Evolutionary conservation across 352 stramenopile species (phyloP), one percentile per base, ranked within the genome.

Genomic region (Globisporangium takayamanum): DNA sequence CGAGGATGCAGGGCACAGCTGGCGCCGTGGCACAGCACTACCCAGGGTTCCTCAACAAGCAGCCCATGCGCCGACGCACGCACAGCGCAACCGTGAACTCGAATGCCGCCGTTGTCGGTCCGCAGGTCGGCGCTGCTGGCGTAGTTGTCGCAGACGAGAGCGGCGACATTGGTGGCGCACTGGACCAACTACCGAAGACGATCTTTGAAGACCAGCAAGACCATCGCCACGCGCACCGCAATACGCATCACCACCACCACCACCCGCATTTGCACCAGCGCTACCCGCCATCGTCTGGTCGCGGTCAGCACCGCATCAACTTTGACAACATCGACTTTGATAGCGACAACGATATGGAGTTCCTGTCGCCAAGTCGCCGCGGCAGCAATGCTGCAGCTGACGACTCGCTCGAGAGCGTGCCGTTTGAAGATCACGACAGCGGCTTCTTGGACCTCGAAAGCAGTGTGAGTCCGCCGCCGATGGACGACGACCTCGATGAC

Each of bases 11-110:
- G 49, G 47, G 33, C 62, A 46, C 59, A 20, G 45, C 28, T 60
- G 33, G 54, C 53, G 54, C 64, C 63, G 57, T 60, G 25, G 51
- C 62, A 6, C 62, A 57, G 47, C 55, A 62, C 33, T 68, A 72
- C 26, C 59, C 70, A 7, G 63, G 64, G 16, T 87, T 80, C 64
- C 68, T 87, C 51, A 73, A 78, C 57, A 72, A 91, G 62, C 84
- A 92, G 53, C 84, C 84, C 10, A 93, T 93, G 84, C 69, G 84
- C 20, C 68, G 84, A 39, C 65, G 84, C 36, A 82, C 84, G 1
- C 81, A 93, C 59, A 92, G 81, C 58, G 81, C 76, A 1, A 80
- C 74, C n/a, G 69, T 55, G 7, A 66, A 53, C 10, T 55, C 63
- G 20, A 67, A 72, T 20, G 63, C 62, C 12, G 50, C 39, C 25